A percentile compares a stretch with the other conserved stretches of the same genome.
Conservation (phyloP, 2,329 filamentous ascomycete species). For the Sporothrix curviconia region DNA sequence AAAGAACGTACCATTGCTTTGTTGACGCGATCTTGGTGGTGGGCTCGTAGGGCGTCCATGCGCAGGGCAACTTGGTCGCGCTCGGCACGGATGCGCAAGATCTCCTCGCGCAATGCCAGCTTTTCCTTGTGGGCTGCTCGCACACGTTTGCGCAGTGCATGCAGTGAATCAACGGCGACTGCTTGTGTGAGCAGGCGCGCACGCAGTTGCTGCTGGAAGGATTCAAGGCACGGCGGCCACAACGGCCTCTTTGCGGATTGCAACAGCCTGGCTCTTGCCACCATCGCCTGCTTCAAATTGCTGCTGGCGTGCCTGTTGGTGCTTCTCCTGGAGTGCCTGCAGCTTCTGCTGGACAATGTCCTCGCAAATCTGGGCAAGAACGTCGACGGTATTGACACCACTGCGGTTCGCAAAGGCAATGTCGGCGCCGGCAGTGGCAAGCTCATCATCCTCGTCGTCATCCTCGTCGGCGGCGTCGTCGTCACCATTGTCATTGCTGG, state of each 20-base stretch:
- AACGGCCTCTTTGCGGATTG: slow-evolving; percentile 46
- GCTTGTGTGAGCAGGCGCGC: slow-evolving; percentile 53
- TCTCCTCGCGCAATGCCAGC: slow-evolving; percentile 50
- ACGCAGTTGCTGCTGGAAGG: slow-evolving; percentile 51
- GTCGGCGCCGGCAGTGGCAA: slow-evolving; percentile 42
- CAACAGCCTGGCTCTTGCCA: slow-evolving; percentile 20
- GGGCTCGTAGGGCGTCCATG: slow-evolving; percentile 56
- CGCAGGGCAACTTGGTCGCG: slow-evolving; percentile 55
- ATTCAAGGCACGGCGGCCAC: slow-evolving; percentile 51
- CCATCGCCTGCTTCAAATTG: slow-evolving; percentile 35
- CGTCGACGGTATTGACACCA: slow-evolving; percentile 57
- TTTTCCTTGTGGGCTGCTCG: slow-evolving; percentile 52
- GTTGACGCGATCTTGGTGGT: slow-evolving; percentile 50
- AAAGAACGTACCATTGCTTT: slow-evolving; percentile 41
- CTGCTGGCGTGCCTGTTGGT: not conserved
- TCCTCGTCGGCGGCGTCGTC: not conserved
- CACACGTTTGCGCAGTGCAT: slow-evolving; percentile 52
- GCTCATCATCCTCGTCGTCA: slow-evolving; percentile 28
- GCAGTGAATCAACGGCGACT: slow-evolving; percentile 53
- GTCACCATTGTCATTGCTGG: slow-evolving; percentile 9
- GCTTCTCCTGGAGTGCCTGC: slow-evolving; percentile 39
- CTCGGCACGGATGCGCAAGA: slow-evolving; percentile 53
- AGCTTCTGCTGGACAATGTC: slow-evolving; percentile 51
- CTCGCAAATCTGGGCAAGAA: slow-evolving; percentile 54
- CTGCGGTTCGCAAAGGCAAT: slow-evolving; percentile 48